Evolutionary conservation across 2,329 filamentous ascomycete genomes (phyloP).

Genomic region (Neodidymelliopsis sp.): DNA sequence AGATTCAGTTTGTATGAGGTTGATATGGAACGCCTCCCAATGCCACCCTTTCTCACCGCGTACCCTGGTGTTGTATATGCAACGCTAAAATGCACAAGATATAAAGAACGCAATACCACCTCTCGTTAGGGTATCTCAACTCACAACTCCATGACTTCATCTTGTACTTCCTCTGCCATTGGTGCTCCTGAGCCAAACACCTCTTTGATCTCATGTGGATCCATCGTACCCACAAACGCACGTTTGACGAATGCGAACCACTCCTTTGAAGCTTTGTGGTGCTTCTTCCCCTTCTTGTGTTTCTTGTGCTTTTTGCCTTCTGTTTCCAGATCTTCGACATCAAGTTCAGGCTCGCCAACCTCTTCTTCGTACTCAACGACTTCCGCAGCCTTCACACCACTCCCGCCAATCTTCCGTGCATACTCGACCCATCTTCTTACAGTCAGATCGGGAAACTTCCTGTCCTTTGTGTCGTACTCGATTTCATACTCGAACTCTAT

Average conservation of each 20-base stretch:
- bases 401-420: slow-evolving; percentile 77
- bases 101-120: background rate
- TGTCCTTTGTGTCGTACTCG: slow-evolving; percentile 86
- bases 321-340: slow-evolving; percentile 23
- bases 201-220: slow-evolving; percentile 68
- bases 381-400: slow-evolving; percentile 29
- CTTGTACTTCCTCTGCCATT: slow-evolving; percentile 1
- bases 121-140: background rate
- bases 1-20: background rate
- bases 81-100: slow-evolving; percentile 17
- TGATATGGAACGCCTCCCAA: slow-evolving; percentile 10
- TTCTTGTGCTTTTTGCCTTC: slow-evolving; percentile 55
- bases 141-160: slow-evolving; percentile 32
- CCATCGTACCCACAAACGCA: slow-evolving; percentile 79
- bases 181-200: slow-evolving; percentile 27
- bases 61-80: slow-evolving; percentile 4
- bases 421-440: slow-evolving; percentile 81
- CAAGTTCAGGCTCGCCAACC: slow-evolving; percentile 33
- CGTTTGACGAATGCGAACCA: slow-evolving; percentile 81
- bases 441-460: slow-evolving; percentile 82
- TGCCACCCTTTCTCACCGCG: slow-evolving; percentile 3
- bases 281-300: slow-evolving; percentile 62
- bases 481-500: slow-evolving; percentile 76
- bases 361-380: slow-evolving; percentile 29
- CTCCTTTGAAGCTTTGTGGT: slow-evolving; percentile 62